phyloP scores from a whole-genome alignment of 139 green algal species.

The Nannochloris sp. region DNA sequence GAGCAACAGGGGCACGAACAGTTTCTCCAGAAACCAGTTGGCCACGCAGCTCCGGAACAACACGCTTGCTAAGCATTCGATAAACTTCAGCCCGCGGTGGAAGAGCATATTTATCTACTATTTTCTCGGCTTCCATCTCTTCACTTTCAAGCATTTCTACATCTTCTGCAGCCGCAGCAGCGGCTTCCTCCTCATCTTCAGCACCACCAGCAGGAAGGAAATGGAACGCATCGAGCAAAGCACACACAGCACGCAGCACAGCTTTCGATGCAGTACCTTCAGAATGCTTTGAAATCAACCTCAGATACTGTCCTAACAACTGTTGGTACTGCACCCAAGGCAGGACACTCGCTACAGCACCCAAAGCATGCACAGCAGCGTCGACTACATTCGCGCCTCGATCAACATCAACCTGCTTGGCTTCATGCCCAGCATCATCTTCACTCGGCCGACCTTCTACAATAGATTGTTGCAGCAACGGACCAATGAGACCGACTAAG shows the following conservation, averaged over 20 bases:
- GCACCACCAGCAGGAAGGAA: too few relatives aligned
- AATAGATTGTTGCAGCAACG: conserved; percentile 59
- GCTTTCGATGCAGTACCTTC: conserved; percentile 24
- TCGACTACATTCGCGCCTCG: conserved; percentile 59
- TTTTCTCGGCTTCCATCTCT: conserved; percentile 2
- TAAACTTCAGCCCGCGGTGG: conserved; percentile 10
- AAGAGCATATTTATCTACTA: conserved; percentile 1
- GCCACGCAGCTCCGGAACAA: conserved; percentile 50
- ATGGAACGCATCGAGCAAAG: conserved; percentile 76
- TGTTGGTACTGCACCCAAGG: conserved; percentile 66
- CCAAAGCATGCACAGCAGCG: conserved; percentile 57
- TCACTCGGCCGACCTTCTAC: conserved; percentile 36
- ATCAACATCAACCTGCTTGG: conserved; percentile 43
- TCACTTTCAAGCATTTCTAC: neutral
- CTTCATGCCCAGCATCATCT: conserved; percentile 29
- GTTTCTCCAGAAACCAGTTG: conserved; percentile 42
- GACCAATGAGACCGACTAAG: conserved; percentile 53
- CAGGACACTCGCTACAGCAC: conserved; percentile 40
- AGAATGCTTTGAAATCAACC: conserved; percentile 37
- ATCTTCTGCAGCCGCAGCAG: too few relatives aligned
- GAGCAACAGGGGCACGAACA: conserved; percentile 60
- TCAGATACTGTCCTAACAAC: conserved; percentile 51
- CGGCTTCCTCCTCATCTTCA: conserved; percentile 9
- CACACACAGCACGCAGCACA: conserved; percentile 55
- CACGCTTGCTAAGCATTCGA: conserved; percentile 13